Base-by-base conservation (phyloP, 768 basidiomycete genomes). In the Tylopilus subfusipes region DNA sequence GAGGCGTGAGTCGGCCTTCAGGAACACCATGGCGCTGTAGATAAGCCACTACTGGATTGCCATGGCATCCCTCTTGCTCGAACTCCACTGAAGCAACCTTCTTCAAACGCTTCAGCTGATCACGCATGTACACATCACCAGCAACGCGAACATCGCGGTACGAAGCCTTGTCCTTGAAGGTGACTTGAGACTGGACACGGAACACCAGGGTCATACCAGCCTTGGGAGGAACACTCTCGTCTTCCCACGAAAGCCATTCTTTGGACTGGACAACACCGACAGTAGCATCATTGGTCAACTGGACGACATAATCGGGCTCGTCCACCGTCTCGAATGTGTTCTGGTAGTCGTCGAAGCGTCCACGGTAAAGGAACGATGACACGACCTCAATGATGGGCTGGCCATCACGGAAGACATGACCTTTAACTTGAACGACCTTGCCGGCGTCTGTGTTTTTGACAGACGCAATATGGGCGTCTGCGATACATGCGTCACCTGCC, bases 241-340 rank as follows among this genome's bases (percentile, higher is more conserved):
- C 87, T 48, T 89, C 86, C 96, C 95, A 98, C 47, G 87, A 85
- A 73, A 98, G 94, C 97, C 97, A 99, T 68, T 96, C 90, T 76
- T 99, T 99, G 43, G 91, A 92, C 67, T 89, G 84, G 7, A 99
- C 77, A 18, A 98, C 92, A 39, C 93, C 95, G 59, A 98, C 86
- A 30, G 80, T 82, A 3, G 93, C 89, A 59, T 93, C 87, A 6
- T 79, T 85, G 31, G 78, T 75, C 55, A 97, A 66, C 33, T 85
- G 78, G 18, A 99, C 86, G 27, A 84, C 68, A 70, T 96, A 97
- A 60, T 95, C 92, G 0, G 89, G 85, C 68, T 97, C 94, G 57
- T 93, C 87, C 42, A 87, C 79, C 13, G 86, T 87, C 72, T 98
- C 93, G 72, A 99, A 99, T 0, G 97, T 98, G 75, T 98, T 94